Evolutionary conservation across 2,329 filamentous ascomycete genomes (phyloP), one percentile per base, ranked within the genome.

Genomic region (Gnomoniopsis smithogilvyi): DNA sequence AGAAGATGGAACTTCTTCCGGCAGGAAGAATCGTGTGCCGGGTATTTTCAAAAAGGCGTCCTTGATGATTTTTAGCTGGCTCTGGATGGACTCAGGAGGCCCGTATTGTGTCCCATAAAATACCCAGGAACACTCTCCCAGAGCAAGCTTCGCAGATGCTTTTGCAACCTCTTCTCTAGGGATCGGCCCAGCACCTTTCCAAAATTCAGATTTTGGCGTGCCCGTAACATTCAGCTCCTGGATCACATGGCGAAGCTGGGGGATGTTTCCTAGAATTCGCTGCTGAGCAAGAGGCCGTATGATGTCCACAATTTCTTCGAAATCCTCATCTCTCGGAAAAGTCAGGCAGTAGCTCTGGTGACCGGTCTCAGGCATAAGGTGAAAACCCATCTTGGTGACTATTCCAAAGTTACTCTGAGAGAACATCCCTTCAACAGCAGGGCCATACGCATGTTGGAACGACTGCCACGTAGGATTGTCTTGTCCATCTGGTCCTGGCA

Each of bases 321-420:
- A 67, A 58, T 74, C 73, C 15, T 69, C 68, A 24, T 74, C 73
- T 45, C 65, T 67, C 30, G 71, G 70, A 54, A 76, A 74, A 0
- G 73, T 76, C 58, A 76, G 67, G 67, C 71, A 69, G 68, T 74
- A 77, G 1, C 73, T 69, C 59, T 75, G 72, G 62, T 75, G 69
- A 1, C 64, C 68, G 0, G 68, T 66, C 2, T 71, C 68, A 6
- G 73, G 74, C 70, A 74, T 74, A 58, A 73, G 62, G 55, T 70
- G 68, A 55, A 83, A 73, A 0, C 81, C 81, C 74, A 84, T 79
- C 67, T 84, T 83, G 3, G 78, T 79, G 7, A 82, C 76, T 38
- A 83, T 78, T 34, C 80, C 81, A 14, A 82, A 72, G 59, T 78
- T 81, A 21, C 74, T 76, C 65, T 83, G 80, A 0, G 76, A 74